Evolutionary conservation across 495 filamentous ascomycete species (phyloP).

Genomic region (Neurospora sp.): DNA sequence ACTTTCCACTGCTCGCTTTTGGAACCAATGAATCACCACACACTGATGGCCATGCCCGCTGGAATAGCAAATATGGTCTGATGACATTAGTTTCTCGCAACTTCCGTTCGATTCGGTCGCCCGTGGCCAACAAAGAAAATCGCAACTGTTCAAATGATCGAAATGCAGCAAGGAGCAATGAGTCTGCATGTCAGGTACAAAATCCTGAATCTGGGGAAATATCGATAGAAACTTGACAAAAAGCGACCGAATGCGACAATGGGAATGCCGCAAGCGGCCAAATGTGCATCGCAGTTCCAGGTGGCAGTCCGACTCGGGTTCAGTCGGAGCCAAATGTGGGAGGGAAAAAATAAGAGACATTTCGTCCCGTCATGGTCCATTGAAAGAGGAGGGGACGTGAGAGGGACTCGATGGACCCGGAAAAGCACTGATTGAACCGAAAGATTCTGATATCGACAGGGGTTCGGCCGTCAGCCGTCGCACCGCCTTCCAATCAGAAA

Average conservation of each 20-base stretch:
- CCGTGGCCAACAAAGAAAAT: background rate
- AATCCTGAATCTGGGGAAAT: background rate
- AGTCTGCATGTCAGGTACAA: background rate
- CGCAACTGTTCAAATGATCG: background rate
- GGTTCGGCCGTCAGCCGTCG: constrained; percentile 2
- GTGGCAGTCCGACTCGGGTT: background rate
- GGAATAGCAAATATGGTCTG: background rate
- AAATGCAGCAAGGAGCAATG: background rate
- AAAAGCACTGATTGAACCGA: background rate
- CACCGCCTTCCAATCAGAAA: constrained; percentile 16
- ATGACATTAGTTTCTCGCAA: background rate
- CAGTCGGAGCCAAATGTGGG: background rate
- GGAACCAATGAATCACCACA: background rate
- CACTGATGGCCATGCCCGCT: background rate
- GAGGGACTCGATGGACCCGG: background rate
- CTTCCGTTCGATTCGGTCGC: background rate
- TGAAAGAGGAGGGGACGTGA: background rate
- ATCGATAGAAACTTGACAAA: background rate
- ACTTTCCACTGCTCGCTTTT: background rate
- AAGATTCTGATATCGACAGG: constrained; percentile 16
- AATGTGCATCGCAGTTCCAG: background rate
- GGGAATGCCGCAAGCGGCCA: background rate
- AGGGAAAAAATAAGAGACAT: background rate
- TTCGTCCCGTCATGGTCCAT: background rate
- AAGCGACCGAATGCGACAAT: background rate